Evolutionary conservation across 2,329 filamentous ascomycete species (phyloP).

Genomic region (Fusarium scirpi): DNA sequence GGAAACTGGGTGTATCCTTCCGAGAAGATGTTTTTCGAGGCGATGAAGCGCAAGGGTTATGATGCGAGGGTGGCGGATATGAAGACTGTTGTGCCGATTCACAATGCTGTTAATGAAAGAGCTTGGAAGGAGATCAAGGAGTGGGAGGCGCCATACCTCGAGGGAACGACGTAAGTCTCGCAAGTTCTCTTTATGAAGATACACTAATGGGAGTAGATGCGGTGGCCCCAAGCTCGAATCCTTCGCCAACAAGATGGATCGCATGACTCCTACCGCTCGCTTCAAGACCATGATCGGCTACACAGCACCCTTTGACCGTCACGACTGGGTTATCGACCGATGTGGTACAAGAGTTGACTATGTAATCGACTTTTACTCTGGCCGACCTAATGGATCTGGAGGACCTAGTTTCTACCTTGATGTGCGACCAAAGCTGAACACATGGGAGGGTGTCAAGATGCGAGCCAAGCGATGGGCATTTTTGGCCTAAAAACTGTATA

Average conservation of each 20-base stretch:
- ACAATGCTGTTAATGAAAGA: constrained; percentile 97
- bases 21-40: constrained; percentile 97
- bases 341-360: constrained; percentile 91
- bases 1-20: constrained; percentile 99
- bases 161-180: constrained; percentile 66
- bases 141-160: constrained; percentile 81
- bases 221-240: constrained; percentile 86
- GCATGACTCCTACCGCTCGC: constrained; percentile 84
- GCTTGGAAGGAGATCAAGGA: constrained; percentile 92
- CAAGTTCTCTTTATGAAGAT: fast-evolving
- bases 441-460: constrained; percentile 77
- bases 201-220: constrained; percentile 51
- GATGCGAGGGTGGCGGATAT: constrained; percentile 79
- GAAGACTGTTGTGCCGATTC: constrained; percentile 92
- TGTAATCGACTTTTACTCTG: constrained; percentile 97
- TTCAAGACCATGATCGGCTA: constrained; percentile 90
- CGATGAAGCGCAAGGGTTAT: constrained; percentile 91
- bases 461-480: constrained; percentile 64
- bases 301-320: constrained; percentile 89
- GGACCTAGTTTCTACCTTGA: constrained; percentile 74
- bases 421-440: constrained; percentile 76
- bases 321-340: constrained; percentile 96
- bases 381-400: constrained; percentile 60
- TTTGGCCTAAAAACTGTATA: constrained; percentile 54
- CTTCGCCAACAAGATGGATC: constrained; percentile 79